Conservation (phyloP, 192 early-diverging fungal species). For the Paraglomus brasilianum region DNA sequence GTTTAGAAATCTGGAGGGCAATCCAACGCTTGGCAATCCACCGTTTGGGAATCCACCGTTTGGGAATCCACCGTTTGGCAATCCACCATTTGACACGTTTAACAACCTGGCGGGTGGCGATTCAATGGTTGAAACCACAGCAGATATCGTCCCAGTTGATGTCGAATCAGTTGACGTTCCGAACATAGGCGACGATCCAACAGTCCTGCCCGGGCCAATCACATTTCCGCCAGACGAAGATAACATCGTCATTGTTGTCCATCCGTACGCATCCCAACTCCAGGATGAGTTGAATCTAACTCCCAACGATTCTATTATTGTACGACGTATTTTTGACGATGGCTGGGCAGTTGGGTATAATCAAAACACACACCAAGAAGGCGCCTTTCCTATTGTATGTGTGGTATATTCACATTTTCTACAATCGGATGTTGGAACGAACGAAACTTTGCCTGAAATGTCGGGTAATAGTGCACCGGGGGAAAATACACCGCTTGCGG, state of each 20-base stretch:
- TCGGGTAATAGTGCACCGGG: too few species aligned
- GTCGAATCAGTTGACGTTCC: neutral
- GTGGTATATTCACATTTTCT: constrained; percentile 33
- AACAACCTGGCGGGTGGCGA: neutral
- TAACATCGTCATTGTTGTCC: neutral
- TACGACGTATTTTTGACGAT: constrained; percentile 79
- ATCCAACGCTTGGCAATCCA: too few species aligned
- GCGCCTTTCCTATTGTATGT: constrained; percentile 86
- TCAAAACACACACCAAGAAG: constrained; percentile 63
- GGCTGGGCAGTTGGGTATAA: constrained; percentile 89
- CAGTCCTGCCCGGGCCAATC: too few species aligned
- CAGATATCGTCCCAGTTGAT: neutral
- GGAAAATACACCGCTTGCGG: neutral
- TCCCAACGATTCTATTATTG: constrained; percentile 68
- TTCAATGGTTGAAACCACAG: neutral
- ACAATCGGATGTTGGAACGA: too few species aligned
- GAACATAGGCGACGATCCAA: too few species aligned
- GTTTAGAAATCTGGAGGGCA: too few species aligned
- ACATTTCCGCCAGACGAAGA: neutral
- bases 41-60: too few species aligned
- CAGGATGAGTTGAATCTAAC: constrained; percentile 75
- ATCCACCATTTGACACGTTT: too few species aligned
- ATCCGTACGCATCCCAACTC: constrained; percentile 66
- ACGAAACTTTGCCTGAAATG: too few species aligned
- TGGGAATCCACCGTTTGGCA: too few species aligned